A percentile compares a stretch with the other conserved stretches of the same genome.
Evolutionary conservation across 2,329 filamentous ascomycete genomes (phyloP).

Genomic region (Exophiala phaeomuriformis): DNA sequence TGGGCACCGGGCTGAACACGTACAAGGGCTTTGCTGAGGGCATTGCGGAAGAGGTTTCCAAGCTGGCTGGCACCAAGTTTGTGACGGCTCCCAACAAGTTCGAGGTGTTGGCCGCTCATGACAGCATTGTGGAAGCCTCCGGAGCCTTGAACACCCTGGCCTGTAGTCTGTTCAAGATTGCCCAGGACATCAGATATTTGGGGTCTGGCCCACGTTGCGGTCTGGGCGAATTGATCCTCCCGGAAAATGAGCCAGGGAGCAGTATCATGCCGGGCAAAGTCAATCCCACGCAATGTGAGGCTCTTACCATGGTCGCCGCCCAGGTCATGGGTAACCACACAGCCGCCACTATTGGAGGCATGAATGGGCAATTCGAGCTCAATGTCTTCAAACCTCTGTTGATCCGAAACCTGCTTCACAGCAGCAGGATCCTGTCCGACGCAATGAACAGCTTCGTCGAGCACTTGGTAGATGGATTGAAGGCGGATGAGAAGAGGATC

Average conservation of each 20-base stretch:
- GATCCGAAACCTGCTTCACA: conserved; percentile 92
- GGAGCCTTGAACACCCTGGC: conserved; percentile 91
- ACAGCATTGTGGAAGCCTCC: conserved; percentile 89
- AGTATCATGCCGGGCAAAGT: conserved; percentile 99
- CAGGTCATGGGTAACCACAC: conserved; percentile 98
- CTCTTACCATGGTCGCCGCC: conserved; percentile 92
- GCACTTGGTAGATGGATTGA: conserved; percentile 78
- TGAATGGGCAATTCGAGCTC: conserved; percentile 96
- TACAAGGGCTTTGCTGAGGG: conserved; percentile 92
- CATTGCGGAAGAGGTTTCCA: conserved; percentile 82
- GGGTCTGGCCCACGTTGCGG: conserved; percentile 93
- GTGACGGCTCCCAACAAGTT: conserved; percentile 98
- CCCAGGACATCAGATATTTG: conserved; percentile 94
- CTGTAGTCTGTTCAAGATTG: conserved; percentile 90
- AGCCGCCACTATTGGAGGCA: conserved; percentile 85
- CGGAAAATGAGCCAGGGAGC: conserved; percentile 95
- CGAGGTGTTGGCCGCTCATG: conserved; percentile 90
- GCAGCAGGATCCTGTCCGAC: conserved; percentile 76
- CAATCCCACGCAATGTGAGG: conserved; percentile 97
- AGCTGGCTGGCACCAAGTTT: conserved; percentile 89
- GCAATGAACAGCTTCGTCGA: conserved; percentile 93
- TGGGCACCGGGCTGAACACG: conserved; percentile 96
- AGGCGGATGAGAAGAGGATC: conserved; percentile 93
- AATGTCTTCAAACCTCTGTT: conserved; percentile 98
- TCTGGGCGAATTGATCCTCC: conserved; percentile 83